Base-by-base conservation (phyloP, 179 eudicot species). In the Heliamphora pulchella region DNA sequence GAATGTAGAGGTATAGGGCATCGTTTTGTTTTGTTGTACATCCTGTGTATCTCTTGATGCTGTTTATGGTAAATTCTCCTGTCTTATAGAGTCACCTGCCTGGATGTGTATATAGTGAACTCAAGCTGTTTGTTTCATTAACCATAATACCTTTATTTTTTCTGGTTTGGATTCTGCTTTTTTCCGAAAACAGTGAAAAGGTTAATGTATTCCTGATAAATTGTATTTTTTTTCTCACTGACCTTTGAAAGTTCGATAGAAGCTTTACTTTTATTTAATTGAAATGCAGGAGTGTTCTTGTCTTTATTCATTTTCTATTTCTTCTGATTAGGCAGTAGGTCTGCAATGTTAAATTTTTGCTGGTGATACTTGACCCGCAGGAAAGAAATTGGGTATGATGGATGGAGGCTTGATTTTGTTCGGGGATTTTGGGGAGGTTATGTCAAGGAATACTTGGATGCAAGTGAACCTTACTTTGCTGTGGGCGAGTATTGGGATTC, bases 401-500 rank as follows among this genome's bases (percentile, higher is more conserved):
- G 99, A 44, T 96, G 99, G 98, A 91, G 99, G 85, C 94, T 96
- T 80, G 98, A 96, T 84, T 96, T 89, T 82, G 99, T 91, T 50
- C 87, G 99, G 71, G 99, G 99, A 46, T 96, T 96, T 87, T 96
- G 99, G 99, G 99, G 98, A 75, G 99, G 99, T 80, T 96, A 96
- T 83, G 97, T 96, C 53, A 96, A 96, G 87, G 98, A 96, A 80
- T 96, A 96, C 87, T 78, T 96, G 78, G 96, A 92, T 64, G 86
- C 92, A 57, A 94, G 81, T 82, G 87, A 83, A 71, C 99, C 99
- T 43, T 90, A 91, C 83, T 92, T 96, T 85, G 96, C 99, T 46
- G 97, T 94, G 2, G 98, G 99, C 5, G 99, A 96, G 87, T 92
- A 88, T 80, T 96, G 99, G 99, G 99, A 96, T 85, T 94, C 98